Percentiles rank a stretch among this genome's conserved stretches.
These are phyloP conservation scores for Auricularia sp. DNA, from an alignment of 768 basidiomycete species.

Conservation along the genomic window DNA sequence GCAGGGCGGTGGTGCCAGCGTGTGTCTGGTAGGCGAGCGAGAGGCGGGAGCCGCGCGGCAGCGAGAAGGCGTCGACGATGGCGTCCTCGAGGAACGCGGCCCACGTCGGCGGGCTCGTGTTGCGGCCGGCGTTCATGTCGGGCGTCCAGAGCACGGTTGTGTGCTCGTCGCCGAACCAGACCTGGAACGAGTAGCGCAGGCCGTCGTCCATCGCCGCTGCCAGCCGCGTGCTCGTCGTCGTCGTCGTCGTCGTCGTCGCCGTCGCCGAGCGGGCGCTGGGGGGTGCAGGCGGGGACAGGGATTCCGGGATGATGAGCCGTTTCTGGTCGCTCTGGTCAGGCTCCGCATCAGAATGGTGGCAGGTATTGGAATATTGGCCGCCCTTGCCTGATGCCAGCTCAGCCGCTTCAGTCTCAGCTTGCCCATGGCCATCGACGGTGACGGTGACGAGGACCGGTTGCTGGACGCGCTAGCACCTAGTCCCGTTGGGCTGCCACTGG, in stretches of 20 bases:
- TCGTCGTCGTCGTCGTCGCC: neutral
- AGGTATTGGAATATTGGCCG: too few relatives aligned
- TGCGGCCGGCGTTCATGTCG: neutral
- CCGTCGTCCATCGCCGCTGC: neutral
- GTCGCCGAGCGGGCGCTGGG: neutral
- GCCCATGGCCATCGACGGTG: neutral
- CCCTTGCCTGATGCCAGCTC: neutral
- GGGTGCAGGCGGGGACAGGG: neutral
- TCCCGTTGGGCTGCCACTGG: too few relatives aligned
- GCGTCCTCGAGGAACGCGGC: neutral
- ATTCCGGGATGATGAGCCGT: neutral
- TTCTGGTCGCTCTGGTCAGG: neutral
- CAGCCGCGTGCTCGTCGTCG: neutral
- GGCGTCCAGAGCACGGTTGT: neutral
- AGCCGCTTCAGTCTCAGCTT: neutral
- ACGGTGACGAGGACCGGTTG: too few relatives aligned
- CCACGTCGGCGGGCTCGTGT: constrained; percentile 1
- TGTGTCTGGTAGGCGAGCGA: neutral
- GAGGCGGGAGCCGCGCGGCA: neutral
- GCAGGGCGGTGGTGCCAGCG: neutral
- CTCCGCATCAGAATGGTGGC: neutral
- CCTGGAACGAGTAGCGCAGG: neutral
- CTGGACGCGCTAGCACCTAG: too few relatives aligned
- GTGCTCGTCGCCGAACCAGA: constrained; percentile 3
- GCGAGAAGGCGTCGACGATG: constrained; percentile 1